Evolutionary conservation across 2,329 filamentous ascomycete species (phyloP).

Genomic region (Xylaria sp.): DNA sequence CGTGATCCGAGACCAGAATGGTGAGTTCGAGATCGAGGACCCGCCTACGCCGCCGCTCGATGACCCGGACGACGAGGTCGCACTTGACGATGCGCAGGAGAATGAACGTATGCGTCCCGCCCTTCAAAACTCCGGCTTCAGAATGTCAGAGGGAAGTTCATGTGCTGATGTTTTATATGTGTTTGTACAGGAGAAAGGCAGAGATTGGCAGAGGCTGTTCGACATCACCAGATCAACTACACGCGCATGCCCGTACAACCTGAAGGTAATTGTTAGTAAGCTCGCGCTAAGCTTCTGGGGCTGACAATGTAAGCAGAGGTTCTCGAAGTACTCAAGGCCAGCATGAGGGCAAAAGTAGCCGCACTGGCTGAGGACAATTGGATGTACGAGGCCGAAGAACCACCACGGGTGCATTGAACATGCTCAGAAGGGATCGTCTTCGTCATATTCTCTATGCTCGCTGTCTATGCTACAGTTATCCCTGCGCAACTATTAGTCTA

Average conservation of each 20-base stretch:
- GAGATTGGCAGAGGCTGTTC: constrained; percentile 69
- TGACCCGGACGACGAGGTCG: constrained; percentile 66
- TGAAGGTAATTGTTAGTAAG: constrained; percentile 62
- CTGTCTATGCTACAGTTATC: constrained; percentile 30
- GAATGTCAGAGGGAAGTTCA: background rate
- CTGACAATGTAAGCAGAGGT: constrained; percentile 62
- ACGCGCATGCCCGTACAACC: constrained; percentile 69
- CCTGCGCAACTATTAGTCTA: constrained; percentile 61
- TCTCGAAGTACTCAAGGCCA: constrained; percentile 74
- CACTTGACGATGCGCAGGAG: constrained; percentile 67
- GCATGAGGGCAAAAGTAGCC: constrained; percentile 76
- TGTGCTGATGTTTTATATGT: constrained; percentile 38
- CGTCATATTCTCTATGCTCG: constrained; percentile 27
- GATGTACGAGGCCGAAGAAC: constrained; percentile 84
- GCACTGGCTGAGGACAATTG: constrained; percentile 85
- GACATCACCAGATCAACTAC: constrained; percentile 67
- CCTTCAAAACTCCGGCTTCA: background rate
- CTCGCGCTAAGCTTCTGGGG: background rate
- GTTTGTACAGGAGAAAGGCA: constrained; percentile 65
- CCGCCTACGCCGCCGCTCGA: constrained; percentile 64
- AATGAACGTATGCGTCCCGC: constrained; percentile 60
- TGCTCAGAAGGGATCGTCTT: constrained; percentile 9
- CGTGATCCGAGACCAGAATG: constrained; percentile 70
- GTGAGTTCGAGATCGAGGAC: constrained; percentile 70
- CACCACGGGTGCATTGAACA: constrained; percentile 44